Conservation (phyloP, 140 eudicot species). For the Senecio squalidus region DNA sequence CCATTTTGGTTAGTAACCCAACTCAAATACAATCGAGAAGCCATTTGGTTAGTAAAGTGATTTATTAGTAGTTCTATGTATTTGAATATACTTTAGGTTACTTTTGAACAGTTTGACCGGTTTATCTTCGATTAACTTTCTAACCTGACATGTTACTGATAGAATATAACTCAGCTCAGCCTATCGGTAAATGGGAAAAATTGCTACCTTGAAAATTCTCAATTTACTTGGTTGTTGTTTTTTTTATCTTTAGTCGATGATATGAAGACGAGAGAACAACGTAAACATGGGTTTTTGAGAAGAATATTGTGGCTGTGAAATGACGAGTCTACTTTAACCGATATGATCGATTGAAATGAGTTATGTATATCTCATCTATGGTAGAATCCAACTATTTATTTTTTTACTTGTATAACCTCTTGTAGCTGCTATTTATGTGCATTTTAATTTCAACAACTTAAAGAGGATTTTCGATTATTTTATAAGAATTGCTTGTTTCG, state of each 20-base stretch:
- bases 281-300: slow-evolving; percentile 40
- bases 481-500: not conserved
- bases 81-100: no score
- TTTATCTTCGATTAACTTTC: no score
- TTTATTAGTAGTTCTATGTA: no score
- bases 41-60: no score
- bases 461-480: not conserved
- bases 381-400: slow-evolving; percentile 5
- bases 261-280: slow-evolving; percentile 32
- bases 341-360: no score
- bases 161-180: no score
- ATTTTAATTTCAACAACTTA: slow-evolving; percentile 7
- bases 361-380: no score
- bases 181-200: no score
- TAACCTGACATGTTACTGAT: no score
- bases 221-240: not conserved
- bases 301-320: slow-evolving; percentile 39
- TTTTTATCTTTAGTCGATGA: slow-evolving; percentile 46
- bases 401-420: slow-evolving; percentile 1
- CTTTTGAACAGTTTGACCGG: no score
- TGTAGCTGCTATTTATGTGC: not conserved
- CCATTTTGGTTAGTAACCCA: no score
- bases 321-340: not conserved
- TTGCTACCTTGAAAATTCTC: not conserved
- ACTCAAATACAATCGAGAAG: no score